Conservation (phyloP, 257 asterid genomes). For the Schizonepeta tenuifolia region DNA sequence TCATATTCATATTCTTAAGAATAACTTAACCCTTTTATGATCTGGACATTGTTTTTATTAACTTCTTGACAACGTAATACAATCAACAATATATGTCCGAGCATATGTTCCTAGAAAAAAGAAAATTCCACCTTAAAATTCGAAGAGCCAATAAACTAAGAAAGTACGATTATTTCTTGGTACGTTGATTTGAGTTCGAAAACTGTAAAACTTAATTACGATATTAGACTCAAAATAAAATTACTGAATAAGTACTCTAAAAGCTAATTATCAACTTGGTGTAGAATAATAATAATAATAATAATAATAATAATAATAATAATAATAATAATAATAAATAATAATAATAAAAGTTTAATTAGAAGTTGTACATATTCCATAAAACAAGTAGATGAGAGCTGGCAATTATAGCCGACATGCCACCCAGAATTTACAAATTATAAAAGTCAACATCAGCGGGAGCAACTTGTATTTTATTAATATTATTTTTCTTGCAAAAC, state of each 20-base stretch:
- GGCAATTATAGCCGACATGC: conserved; percentile 26
- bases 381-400: neutral
- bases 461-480: conserved; percentile 34
- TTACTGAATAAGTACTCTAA: neutral
- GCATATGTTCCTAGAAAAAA: neutral
- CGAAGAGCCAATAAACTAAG: neutral
- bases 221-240: too few relatives aligned
- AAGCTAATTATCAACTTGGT: too few relatives aligned
- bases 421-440: conserved; percentile 13
- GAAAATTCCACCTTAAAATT: neutral
- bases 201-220: too few relatives aligned
- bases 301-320: too few relatives aligned
- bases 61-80: neutral
- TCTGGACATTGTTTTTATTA: neutral
- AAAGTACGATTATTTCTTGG: neutral
- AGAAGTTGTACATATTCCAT: neutral
- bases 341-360: neutral
- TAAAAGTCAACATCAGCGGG: conserved; percentile 40
- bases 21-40: neutral
- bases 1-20: conserved; percentile 5
- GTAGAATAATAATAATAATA: too few relatives aligned
- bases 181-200: neutral
- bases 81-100: neutral
- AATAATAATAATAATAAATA: too few relatives aligned
- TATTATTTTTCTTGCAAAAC: neutral